Conservation (phyloP, 2,329 filamentous ascomycete genomes). For the Helminthosporium solani region DNA sequence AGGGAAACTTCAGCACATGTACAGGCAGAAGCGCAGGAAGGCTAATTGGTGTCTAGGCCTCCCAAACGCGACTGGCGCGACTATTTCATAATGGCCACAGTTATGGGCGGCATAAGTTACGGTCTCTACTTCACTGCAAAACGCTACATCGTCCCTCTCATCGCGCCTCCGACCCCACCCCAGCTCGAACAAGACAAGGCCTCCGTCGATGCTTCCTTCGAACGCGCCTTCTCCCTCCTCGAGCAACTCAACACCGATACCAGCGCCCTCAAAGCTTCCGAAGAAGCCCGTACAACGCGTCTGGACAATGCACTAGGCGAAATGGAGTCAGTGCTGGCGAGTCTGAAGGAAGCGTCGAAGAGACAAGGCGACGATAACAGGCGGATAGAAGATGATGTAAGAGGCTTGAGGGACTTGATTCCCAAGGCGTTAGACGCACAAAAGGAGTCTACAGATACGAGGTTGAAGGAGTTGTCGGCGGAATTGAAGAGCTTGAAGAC, state of each 20-base stretch:
- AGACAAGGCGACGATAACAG: slow-evolving; percentile 85
- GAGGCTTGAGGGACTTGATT: slow-evolving; percentile 77
- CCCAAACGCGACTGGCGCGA: slow-evolving; percentile 93
- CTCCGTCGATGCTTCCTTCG: slow-evolving; percentile 88
- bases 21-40: slow-evolving; percentile 2
- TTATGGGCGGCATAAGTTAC: slow-evolving; percentile 85
- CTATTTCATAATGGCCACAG: slow-evolving; percentile 99
- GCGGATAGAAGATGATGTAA: slow-evolving; percentile 82
- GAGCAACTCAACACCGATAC: slow-evolving; percentile 93
- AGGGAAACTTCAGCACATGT: slow-evolving; percentile 16
- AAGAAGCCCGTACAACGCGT: slow-evolving; percentile 78
- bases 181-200: slow-evolving; percentile 94
- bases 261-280: slow-evolving; percentile 79
- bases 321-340: slow-evolving; percentile 77
- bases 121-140: slow-evolving; percentile 82
- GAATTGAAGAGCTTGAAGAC: slow-evolving; percentile 94
- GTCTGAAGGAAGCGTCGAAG: slow-evolving; percentile 78
- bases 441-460: slow-evolving; percentile 76
- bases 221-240: slow-evolving; percentile 84
- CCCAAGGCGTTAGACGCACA: slow-evolving; percentile 87
- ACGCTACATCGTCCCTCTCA: slow-evolving; percentile 88
- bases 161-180: slow-evolving; percentile 89
- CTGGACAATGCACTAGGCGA: slow-evolving; percentile 80
- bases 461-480: slow-evolving; percentile 78
- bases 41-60: slow-evolving; percentile 38